These are phyloP conservation scores for Ettlia oleoabundans DNA, from an alignment of 139 green algal genomes.

Conservation along the genomic window DNA sequence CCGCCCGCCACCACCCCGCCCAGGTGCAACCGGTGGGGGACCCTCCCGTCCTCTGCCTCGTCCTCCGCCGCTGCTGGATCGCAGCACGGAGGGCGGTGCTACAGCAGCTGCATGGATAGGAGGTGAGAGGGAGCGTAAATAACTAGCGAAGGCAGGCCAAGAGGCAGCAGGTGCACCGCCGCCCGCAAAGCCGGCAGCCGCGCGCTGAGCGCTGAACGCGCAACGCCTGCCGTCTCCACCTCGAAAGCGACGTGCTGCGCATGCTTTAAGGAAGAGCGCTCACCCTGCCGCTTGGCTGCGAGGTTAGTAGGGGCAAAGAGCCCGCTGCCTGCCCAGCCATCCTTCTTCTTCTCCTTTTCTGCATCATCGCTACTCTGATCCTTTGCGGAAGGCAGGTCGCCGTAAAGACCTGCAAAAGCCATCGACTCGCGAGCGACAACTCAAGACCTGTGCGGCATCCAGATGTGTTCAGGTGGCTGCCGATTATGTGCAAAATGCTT, in stretches of 20 bases:
- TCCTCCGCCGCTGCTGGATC: constrained; percentile 28
- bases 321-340: constrained; percentile 18
- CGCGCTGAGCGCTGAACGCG: too few relatives aligned
- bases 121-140: neutral
- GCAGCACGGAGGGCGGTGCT: constrained; percentile 38
- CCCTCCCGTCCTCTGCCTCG: constrained; percentile 19
- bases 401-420: constrained; percentile 52
- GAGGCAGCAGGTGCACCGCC: neutral
- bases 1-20: neutral
- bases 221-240: too few relatives aligned
- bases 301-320: constrained; percentile 9
- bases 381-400: constrained; percentile 62
- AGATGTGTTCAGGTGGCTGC: too few relatives aligned
- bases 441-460: too few relatives aligned
- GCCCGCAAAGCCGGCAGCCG: neutral
- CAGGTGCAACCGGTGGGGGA: neutral
- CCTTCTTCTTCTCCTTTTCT: constrained; percentile 23
- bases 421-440: neutral
- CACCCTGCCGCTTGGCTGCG: constrained; percentile 21
- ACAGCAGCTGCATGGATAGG: neutral
- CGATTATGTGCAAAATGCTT: too few relatives aligned
- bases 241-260: too few relatives aligned
- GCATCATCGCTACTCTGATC: constrained; percentile 20
- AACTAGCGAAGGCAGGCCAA: neutral
- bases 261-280: neutral